A percentile compares a stretch with the other conserved stretches of the same genome.
phyloP scores from a whole-genome alignment of 1,139 yeast genomes.

The Hemisphaericaspora xylofermentans region DNA sequence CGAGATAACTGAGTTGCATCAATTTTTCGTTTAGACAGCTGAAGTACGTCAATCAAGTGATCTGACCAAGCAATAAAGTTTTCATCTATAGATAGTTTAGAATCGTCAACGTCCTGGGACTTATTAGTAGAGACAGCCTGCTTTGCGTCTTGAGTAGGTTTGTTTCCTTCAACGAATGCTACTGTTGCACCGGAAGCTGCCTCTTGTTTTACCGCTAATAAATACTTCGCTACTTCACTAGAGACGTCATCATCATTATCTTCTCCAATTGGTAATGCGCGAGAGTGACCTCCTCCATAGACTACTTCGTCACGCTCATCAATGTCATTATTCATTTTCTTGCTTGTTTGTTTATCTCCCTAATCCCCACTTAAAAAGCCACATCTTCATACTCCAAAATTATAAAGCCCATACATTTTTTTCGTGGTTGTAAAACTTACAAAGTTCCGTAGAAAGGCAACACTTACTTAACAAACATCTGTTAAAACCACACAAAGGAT shows the following conservation, averaged over 20 bases:
- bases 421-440: neutral
- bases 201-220: slow-evolving; percentile 30
- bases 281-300: slow-evolving; percentile 20
- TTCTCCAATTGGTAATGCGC: slow-evolving; percentile 22
- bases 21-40: neutral
- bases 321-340: neutral
- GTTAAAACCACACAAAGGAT: slow-evolving; percentile 31
- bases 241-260: slow-evolving; percentile 13
- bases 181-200: slow-evolving; percentile 26
- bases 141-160: neutral
- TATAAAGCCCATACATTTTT: neutral
- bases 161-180: neutral
- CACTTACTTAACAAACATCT: neutral
- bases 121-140: neutral
- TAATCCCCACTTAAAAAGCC: too few relatives aligned
- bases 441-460: too few relatives aligned
- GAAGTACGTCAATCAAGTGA: neutral
- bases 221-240: slow-evolving; percentile 26
- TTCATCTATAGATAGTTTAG: neutral
- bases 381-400: too few relatives aligned
- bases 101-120: neutral
- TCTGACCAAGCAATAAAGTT: neutral
- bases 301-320: neutral
- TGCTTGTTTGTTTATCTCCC: neutral
- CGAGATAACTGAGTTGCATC: neutral